A percentile compares a stretch with the other conserved stretches of the same genome.
Evolutionary conservation across 1,284 basidiomycete species (phyloP).

Genomic region (Apiotrichum sp.): DNA sequence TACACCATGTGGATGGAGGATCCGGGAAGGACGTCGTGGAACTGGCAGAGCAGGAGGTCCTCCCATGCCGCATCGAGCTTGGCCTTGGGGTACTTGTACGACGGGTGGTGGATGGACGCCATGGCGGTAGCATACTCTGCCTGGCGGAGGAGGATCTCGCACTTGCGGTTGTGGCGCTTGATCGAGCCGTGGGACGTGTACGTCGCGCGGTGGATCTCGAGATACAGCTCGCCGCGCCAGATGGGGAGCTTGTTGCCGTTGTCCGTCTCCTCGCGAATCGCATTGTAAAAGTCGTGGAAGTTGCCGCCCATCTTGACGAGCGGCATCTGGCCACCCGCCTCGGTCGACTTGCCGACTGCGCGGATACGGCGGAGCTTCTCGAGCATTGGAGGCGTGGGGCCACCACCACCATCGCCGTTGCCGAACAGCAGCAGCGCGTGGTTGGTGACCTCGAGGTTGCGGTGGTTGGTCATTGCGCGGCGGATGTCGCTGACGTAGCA

Average conservation of each 20-base stretch:
- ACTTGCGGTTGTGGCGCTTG: constrained; percentile 92
- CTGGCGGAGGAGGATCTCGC: constrained; percentile 84
- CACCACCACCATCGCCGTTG: constrained; percentile 74
- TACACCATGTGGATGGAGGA: constrained; percentile 76
- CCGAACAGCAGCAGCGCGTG: constrained; percentile 77
- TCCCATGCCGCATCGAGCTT: constrained; percentile 83
- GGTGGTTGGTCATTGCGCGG: constrained; percentile 76
- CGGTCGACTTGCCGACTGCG: constrained; percentile 66
- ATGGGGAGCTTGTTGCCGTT: constrained; percentile 72
- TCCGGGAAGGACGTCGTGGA: constrained; percentile 88
- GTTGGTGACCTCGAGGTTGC: constrained; percentile 79
- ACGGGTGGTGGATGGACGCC: constrained; percentile 63
- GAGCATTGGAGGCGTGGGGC: constrained; percentile 66
- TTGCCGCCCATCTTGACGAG: constrained; percentile 76
- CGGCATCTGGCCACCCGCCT: constrained; percentile 59
- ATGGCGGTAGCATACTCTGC: constrained; percentile 76
- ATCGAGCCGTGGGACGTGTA: constrained; percentile 89
- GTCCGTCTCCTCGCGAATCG: constrained; percentile 62
- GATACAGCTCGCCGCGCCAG: constrained; percentile 86
- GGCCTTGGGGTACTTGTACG: constrained; percentile 63
- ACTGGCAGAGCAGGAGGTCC: constrained; percentile 83
- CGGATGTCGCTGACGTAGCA: constrained; percentile 62
- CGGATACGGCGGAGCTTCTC: constrained; percentile 89
- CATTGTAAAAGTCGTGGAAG: constrained; percentile 82
- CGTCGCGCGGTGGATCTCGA: constrained; percentile 71